phyloP scores from a whole-genome alignment of 257 asterid species.

The Rhazya stricta region DNA sequence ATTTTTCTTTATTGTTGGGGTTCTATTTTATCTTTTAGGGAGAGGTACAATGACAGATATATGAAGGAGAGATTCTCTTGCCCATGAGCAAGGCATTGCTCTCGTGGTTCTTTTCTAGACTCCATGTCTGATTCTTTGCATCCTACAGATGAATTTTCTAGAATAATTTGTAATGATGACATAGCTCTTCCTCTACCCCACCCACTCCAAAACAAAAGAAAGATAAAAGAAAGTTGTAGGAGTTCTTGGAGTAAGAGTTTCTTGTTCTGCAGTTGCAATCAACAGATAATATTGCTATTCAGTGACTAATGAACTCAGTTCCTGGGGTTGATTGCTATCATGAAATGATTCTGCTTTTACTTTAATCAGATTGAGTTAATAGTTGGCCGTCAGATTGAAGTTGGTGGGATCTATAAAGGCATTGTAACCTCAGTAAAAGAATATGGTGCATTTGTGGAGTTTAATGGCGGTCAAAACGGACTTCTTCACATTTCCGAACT shows the following conservation, averaged over 20 bases:
- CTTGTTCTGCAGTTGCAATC: background rate
- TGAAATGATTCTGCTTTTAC: conserved; percentile 11
- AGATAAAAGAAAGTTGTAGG: background rate
- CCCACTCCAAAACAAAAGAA: background rate
- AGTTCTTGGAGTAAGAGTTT: background rate
- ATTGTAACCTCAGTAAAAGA: conserved; percentile 72
- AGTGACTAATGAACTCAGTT: background rate
- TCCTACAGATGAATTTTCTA: background rate
- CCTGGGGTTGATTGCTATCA: background rate
- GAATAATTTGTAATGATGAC: background rate
- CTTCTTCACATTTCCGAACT: conserved; percentile 92
- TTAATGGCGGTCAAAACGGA: conserved; percentile 95
- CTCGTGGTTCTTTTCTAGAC: background rate
- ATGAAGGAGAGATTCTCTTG: background rate
- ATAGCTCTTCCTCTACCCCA: background rate
- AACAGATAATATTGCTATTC: background rate
- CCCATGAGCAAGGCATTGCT: background rate
- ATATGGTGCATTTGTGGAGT: conserved; percentile 96
- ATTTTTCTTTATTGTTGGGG: background rate
- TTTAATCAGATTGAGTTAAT: conserved; percentile 63
- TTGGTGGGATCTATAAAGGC: conserved; percentile 85
- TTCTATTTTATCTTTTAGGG: background rate
- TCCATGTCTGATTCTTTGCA: background rate
- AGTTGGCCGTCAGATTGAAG: conserved; percentile 81
- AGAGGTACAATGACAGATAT: background rate